A percentile compares a stretch with the other conserved stretches of the same genome.
Evolutionary conservation across 768 basidiomycete genomes (phyloP).

Genomic region (Lentinula lateritia): DNA sequence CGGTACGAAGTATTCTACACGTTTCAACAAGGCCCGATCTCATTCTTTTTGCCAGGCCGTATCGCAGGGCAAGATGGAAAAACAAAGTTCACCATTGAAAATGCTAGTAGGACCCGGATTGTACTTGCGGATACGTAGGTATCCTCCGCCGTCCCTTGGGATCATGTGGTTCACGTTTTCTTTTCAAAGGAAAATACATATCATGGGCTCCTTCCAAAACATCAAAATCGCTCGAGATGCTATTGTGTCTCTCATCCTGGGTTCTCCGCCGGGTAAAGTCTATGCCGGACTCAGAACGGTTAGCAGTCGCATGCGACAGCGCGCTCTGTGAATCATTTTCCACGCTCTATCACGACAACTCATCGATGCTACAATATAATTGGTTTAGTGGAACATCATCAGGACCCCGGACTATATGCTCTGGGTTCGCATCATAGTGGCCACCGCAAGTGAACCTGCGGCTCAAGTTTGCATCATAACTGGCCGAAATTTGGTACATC

Average conservation of each 20-base stretch:
- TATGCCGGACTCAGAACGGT: slow-evolving; percentile 89
- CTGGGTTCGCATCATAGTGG: too few species aligned
- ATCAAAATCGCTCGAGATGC: slow-evolving; percentile 98
- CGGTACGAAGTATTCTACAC: slow-evolving; percentile 37
- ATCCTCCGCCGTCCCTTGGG: background rate
- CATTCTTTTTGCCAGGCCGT: slow-evolving; percentile 50
- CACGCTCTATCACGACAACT: background rate
- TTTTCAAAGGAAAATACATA: slow-evolving; percentile 85
- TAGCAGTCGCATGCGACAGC: slow-evolving; percentile 89
- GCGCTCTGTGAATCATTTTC: slow-evolving; percentile 51
- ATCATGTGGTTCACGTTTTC: slow-evolving; percentile 1
- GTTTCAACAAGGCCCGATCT: background rate
- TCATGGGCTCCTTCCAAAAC: slow-evolving; percentile 97
- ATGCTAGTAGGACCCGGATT: slow-evolving; percentile 93
- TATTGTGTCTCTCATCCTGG: slow-evolving; percentile 90
- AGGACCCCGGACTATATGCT: too few species aligned
- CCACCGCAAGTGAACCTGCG: too few species aligned
- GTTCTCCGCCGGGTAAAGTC: slow-evolving; percentile 92
- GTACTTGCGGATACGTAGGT: slow-evolving; percentile 95
- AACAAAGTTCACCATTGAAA: slow-evolving; percentile 98
- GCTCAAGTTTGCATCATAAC: too few species aligned
- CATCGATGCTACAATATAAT: too few species aligned
- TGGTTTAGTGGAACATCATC: too few species aligned
- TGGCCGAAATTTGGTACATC: too few species aligned
- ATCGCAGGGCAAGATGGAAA: slow-evolving; percentile 99